Base-by-base conservation (phyloP, 2,329 filamentous ascomycete species). In the Esteya vermicola region DNA sequence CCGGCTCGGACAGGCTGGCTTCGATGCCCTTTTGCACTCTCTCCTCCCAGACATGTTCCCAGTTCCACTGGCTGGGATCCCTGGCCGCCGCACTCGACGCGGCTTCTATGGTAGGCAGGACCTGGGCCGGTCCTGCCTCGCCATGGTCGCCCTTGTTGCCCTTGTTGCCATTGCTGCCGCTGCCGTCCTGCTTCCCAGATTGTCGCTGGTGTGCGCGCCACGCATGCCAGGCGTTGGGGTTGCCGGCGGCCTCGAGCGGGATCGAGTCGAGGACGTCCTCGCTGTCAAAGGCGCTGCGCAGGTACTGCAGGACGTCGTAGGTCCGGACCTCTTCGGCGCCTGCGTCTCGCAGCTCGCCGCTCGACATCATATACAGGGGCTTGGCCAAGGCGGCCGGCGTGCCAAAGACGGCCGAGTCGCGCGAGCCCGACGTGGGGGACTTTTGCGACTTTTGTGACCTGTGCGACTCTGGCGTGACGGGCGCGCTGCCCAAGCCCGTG, bases 1-100 rank as follows among this genome's bases (percentile, higher is more conserved):
- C 78, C 2, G 77, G 65, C 49, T 96, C 89, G 1, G 84, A 83
- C 37, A 85, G 61, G 52, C 85, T 93, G 9, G 72, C 69, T 38
- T 79, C 72, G 33, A 95, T 74, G 16, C 81, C 81, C 56, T 81
- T 83, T 57, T 75, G 79, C 1, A 94, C 88, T 40, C 89, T 72
- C 47, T 88, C 81, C 55, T 93, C 84, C 89, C 89, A 98, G 0
- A 96, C 89, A 0, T 89, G 88, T 52, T 94, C 85, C 89, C 89
- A 96, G 54, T 93, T 93, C 89, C 89, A 96, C 51, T 65, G 54
- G 13, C 58, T 56, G 9, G 65, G 62, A 43, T 74, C 64, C 6
- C 65, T 93, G n/a, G 28, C 18, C n/a, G 28, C 10, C 28, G n/a
- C 28, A 16, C 14, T 8, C 28, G 28, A n/a, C 10, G 28, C 12